A percentile compares a stretch with the other conserved stretches of the same genome.
Conservation (phyloP, 371 early-diverging fungal species). For the Furculomyces boomerangus region DNA sequence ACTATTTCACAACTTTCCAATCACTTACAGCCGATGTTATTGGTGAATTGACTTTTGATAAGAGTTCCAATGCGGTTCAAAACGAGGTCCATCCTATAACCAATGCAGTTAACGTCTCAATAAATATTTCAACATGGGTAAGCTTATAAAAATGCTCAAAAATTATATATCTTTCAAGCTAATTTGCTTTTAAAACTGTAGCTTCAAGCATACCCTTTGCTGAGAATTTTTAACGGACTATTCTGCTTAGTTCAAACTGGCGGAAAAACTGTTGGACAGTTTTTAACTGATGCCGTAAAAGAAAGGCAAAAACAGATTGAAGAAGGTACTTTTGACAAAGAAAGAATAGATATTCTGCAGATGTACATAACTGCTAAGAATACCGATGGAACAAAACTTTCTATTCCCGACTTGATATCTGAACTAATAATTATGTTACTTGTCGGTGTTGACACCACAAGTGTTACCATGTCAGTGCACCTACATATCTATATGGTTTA, state of each 20-base stretch:
- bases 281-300: background rate
- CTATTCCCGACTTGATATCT: slow-evolving; percentile 1
- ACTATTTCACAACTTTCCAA: slow-evolving; percentile 13
- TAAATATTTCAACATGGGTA: background rate
- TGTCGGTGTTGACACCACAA: slow-evolving; percentile 21
- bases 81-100: background rate
- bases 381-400: slow-evolving; percentile 3
- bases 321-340: background rate
- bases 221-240: background rate
- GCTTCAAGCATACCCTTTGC: background rate
- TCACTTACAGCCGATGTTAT: slow-evolving; percentile 13
- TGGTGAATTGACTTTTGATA: slow-evolving; percentile 15
- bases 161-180: background rate
- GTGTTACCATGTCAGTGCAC: slow-evolving; percentile 16
- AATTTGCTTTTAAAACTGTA: background rate
- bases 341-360: slow-evolving; percentile 12
- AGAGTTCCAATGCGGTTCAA: slow-evolving; percentile 4
- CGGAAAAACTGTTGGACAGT: background rate
- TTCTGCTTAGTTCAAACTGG: background rate
- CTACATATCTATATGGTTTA: slow-evolving; percentile 11
- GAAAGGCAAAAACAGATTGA: background rate
- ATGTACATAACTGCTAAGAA: slow-evolving; percentile 10
- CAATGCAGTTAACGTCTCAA: background rate
- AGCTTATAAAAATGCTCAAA: background rate
- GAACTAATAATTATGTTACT: slow-evolving; percentile 12